A percentile compares a stretch with the other conserved stretches of the same genome.
These are phyloP conservation scores for Nakaseomyces sp. DNA, from an alignment of 1,139 yeast genomes.

Conservation along the genomic window DNA sequence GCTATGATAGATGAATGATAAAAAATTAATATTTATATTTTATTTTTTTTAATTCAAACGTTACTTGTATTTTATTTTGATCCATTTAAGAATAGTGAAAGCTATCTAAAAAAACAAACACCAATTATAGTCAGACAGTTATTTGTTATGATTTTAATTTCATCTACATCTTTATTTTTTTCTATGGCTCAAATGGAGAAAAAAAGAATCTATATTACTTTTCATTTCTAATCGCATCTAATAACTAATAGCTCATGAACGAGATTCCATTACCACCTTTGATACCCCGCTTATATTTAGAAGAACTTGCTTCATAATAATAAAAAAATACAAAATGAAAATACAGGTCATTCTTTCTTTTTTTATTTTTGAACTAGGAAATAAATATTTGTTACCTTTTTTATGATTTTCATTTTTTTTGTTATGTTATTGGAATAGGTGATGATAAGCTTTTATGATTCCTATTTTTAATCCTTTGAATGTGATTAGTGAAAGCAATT, in stretches of 20 bases:
- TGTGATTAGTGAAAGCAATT: no score
- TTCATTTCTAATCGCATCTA: constrained; percentile 4
- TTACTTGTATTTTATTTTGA: constrained; percentile 2
- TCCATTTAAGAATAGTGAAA: no score
- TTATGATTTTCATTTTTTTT: not conserved
- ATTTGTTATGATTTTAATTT: no score
- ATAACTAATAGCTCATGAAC: constrained; percentile 4
- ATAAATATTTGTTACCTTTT: not conserved
- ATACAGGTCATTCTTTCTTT: not conserved
- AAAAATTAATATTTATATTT: not conserved
- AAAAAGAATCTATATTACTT: not conserved
- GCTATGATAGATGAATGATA: constrained; percentile 34
- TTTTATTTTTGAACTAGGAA: not conserved
- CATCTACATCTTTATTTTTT: not conserved
- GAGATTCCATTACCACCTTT: not conserved
- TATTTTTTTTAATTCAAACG: not conserved
- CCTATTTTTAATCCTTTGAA: not conserved
- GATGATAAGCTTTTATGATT: not conserved
- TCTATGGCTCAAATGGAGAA: not conserved
- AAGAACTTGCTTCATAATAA: not conserved
- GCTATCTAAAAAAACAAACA: no score
- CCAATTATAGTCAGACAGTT: no score
- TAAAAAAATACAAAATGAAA: not conserved
- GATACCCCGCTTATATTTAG: not conserved
- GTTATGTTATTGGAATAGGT: not conserved